These are phyloP conservation scores for Wallacemonas rigidus DNA, from an alignment of 208 protist species.

Conservation along the genomic window DNA sequence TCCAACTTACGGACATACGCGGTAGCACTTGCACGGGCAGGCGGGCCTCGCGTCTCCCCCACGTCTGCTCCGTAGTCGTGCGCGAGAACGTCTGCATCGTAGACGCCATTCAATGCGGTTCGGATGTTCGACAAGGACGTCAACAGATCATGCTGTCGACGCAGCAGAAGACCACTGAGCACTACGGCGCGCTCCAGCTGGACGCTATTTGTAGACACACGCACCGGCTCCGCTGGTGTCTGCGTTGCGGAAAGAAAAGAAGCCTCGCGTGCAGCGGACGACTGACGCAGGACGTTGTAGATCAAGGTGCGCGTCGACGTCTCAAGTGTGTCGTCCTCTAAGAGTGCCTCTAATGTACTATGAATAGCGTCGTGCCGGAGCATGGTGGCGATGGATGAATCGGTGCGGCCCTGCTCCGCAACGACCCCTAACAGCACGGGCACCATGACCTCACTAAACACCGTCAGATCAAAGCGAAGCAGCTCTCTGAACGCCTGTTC, in stretches of 20 bases:
- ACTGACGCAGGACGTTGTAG: slow-evolving; percentile 25
- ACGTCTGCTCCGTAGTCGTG: slow-evolving; percentile 15
- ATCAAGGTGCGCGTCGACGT: slow-evolving; percentile 33
- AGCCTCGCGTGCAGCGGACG: slow-evolving; percentile 13
- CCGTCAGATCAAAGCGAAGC: slow-evolving; percentile 50
- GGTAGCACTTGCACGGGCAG: slow-evolving; percentile 22
- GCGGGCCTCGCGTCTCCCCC: neutral
- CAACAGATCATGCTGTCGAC: slow-evolving; percentile 32
- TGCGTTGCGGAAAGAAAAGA: slow-evolving; percentile 11
- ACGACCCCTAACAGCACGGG: slow-evolving; percentile 36
- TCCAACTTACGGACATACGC: slow-evolving; percentile 33
- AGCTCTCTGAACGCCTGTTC: slow-evolving; percentile 46
- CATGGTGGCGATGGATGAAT: slow-evolving; percentile 2
- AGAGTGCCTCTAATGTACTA: slow-evolving; percentile 27
- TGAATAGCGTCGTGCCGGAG: slow-evolving; percentile 17
- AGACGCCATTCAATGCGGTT: slow-evolving; percentile 20
- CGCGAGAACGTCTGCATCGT: slow-evolving; percentile 1
- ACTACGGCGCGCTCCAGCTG: slow-evolving; percentile 35
- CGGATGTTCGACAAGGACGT: slow-evolving; percentile 24
- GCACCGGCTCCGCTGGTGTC: neutral
- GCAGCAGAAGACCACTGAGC: slow-evolving; percentile 32
- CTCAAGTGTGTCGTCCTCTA: slow-evolving; percentile 31
- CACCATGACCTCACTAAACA: slow-evolving; percentile 52
- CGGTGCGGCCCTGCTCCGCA: neutral
- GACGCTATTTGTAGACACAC: neutral